These are phyloP conservation scores for Tieghemostelium lacteum DNA, from an alignment of 78 protist genomes.

Conservation along the genomic window DNA sequence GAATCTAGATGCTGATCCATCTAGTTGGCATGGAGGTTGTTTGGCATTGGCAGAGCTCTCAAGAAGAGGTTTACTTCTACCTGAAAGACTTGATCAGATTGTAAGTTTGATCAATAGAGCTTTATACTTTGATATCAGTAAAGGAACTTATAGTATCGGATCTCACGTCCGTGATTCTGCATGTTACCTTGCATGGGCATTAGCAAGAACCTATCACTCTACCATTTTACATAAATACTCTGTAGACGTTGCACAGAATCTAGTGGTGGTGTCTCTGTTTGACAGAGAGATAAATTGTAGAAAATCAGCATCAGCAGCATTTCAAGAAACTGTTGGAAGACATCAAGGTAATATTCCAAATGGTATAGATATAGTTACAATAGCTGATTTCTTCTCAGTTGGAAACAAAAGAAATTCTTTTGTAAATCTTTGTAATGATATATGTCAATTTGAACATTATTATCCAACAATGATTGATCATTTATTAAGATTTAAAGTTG, in stretches of 20 bases:
- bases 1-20: conserved; percentile 31
- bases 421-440: conserved; percentile 32
- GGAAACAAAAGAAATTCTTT: conserved; percentile 83
- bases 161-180: conserved; percentile 98
- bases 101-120: conserved; percentile 77
- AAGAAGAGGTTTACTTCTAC: conserved; percentile 93
- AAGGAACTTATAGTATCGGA: conserved; percentile 93
- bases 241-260: neutral
- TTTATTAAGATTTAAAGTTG: conserved; percentile 73
- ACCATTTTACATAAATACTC: conserved; percentile 26
- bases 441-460: conserved; percentile 84
- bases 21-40: conserved; percentile 96
- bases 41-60: conserved; percentile 96
- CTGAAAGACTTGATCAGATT: conserved; percentile 77
- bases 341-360: conserved; percentile 93
- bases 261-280: conserved; percentile 58
- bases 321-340: conserved; percentile 97
- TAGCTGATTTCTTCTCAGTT: conserved; percentile 94
- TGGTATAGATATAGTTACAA: conserved; percentile 94
- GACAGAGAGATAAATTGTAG: conserved; percentile 94
- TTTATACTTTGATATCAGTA: conserved; percentile 80
- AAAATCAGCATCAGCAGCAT: conserved; percentile 98
- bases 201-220: conserved; percentile 96
- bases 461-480: conserved; percentile 65
- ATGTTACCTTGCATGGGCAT: conserved; percentile 97